Conservation (phyloP, 352 stramenopile genomes). For the Aphanomyces stellatus region DNA sequence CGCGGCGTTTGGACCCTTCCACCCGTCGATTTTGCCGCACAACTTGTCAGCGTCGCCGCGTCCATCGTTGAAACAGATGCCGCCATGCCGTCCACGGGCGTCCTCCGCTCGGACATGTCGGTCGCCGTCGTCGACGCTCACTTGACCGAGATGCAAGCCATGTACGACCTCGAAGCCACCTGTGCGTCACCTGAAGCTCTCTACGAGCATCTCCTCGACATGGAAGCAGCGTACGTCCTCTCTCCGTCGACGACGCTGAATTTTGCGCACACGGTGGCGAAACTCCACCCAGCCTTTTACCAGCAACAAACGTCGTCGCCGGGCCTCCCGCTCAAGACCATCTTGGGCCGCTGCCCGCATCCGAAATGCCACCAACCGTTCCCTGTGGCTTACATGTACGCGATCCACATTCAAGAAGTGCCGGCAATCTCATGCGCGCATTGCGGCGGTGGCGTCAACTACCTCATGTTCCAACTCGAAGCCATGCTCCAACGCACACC, state of each 20-base stretch:
- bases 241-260: neutral
- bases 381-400: neutral
- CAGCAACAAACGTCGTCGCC: neutral
- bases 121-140: neutral
- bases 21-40: neutral
- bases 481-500: neutral
- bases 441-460: neutral
- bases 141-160: slow-evolving; percentile 7
- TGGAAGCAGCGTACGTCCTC: slow-evolving; percentile 2
- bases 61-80: slow-evolving; percentile 8
- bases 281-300: slow-evolving; percentile 10
- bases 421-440: neutral
- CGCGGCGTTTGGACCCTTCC: neutral
- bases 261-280: slow-evolving; percentile 16
- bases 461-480: neutral
- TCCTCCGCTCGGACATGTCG: neutral
- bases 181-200: neutral
- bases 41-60: neutral
- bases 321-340: neutral
- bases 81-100: neutral
- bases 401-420: slow-evolving; percentile 7
- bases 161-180: neutral
- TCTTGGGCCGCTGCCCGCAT: neutral
- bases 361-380: neutral
- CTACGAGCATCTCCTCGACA: neutral